Evolutionary conservation across 306 rosid genomes (phyloP), one percentile per base, ranked within the genome.

Genomic region (Acmispon strigosus): DNA sequence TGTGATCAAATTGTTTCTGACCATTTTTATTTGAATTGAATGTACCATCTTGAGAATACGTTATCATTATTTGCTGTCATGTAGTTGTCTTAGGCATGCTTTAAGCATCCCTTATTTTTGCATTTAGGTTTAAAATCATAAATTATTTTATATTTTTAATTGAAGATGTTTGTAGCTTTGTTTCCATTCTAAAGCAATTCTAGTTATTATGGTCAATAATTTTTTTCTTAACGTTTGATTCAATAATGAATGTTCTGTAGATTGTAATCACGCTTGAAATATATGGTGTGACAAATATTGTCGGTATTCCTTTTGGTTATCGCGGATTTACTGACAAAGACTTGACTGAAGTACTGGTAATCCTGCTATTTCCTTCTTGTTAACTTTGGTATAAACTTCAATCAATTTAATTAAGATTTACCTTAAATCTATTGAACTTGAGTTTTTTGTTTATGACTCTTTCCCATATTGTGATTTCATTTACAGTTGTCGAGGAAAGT

Each of bases 191-290:
- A 62, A 66, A 10, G 39, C 15, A 6, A 60, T 47, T 70, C 45
- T 55, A 47, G 52, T 53, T 34, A 32, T 45, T 24, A 66, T 58
- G 66, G 36, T 73, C 24, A 57, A 19, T 58, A 32, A n/a, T 15
- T 39, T 47, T 45, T 52, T 66, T 81, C 51, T 66, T 24, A 37
- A 34, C 59, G 47, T 70, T 72, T 69, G 62, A 19, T 66, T 72
- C 39, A 57, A 42, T 79, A 69, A 39, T 66, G 55, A 53, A 62
- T 76, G 53, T 77, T 73, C 62, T 83, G 84, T 97, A 95, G 99
- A 89, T 95, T 76, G 97, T 95, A 13, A 83, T 95, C 82, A 91
- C 99, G 42, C 99, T 95, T n/a, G 97, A 95, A 84, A 89, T 91
- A 47, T 91, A 95, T 58, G 99, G 99, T 60, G 99, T 87, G 15